Evolutionary conservation across 1,284 basidiomycete species (phyloP).

Genomic region (Ustilago hordei): DNA sequence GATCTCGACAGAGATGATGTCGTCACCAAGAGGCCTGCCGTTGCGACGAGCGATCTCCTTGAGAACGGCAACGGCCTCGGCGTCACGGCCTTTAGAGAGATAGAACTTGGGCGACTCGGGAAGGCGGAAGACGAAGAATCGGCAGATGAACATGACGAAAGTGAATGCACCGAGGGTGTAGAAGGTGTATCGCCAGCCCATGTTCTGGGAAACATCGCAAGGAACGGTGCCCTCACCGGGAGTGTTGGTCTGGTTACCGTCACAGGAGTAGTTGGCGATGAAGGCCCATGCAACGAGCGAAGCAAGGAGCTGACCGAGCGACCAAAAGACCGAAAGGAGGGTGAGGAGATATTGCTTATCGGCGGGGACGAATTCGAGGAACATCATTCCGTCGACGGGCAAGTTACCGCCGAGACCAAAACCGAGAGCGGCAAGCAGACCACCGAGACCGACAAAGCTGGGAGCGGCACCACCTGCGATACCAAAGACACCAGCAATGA

Average conservation of each 20-base stretch:
- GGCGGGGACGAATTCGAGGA: conserved; percentile 67
- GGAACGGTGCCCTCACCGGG: conserved; percentile 22
- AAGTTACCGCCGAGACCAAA: conserved; percentile 67
- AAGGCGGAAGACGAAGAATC: conserved; percentile 66
- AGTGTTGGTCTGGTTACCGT: conserved; percentile 49
- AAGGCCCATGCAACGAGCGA: conserved; percentile 67
- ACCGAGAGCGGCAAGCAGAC: conserved; percentile 62
- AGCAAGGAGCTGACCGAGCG: conserved; percentile 65
- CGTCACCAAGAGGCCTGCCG: conserved; percentile 60
- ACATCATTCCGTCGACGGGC: conserved; percentile 69
- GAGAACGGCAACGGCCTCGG: conserved; percentile 64
- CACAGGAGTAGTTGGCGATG: conserved; percentile 65
- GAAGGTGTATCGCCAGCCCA: conserved; percentile 67
- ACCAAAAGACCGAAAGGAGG: conserved; percentile 68
- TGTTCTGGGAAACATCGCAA: conserved; percentile 57
- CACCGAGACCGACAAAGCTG: conserved; percentile 63
- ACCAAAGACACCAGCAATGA: conserved; percentile 67
- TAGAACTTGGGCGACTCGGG: conserved; percentile 69
- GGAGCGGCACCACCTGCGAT: conserved; percentile 63
- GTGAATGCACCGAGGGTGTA: conserved; percentile 66
- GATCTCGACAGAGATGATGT: conserved; percentile 64
- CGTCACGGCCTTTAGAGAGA: conserved; percentile 67
- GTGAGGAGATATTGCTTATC: conserved; percentile 64
- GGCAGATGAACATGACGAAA: conserved; percentile 61
- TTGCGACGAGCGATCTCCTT: conserved; percentile 64